A percentile compares a stretch with the other conserved stretches of the same genome.
phyloP scores from a whole-genome alignment of 2,329 filamentous ascomycete genomes.

The Calonectria henricotiae region DNA sequence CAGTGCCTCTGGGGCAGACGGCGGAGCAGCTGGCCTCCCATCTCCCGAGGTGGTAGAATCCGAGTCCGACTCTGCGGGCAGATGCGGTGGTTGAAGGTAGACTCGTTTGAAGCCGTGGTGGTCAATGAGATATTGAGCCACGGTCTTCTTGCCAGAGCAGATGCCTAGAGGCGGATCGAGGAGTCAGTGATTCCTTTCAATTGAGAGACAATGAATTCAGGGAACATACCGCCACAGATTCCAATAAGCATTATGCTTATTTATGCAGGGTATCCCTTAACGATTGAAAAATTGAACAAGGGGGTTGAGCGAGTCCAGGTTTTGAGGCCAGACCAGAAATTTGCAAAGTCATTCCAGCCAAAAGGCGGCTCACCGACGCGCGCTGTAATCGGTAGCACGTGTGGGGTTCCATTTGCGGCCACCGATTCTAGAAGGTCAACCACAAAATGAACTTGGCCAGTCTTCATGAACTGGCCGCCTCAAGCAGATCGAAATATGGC shows the following conservation, averaged over 20 bases:
- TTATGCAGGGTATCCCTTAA: neutral
- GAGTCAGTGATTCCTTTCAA: conserved; percentile 16
- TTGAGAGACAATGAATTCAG: conserved; percentile 22
- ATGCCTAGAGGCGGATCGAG: conserved; percentile 74
- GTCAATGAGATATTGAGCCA: conserved; percentile 89
- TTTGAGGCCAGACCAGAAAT: conserved; percentile 20
- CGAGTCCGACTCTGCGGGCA: conserved; percentile 30
- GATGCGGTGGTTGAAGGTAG: conserved; percentile 64
- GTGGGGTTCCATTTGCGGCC: conserved; percentile 33
- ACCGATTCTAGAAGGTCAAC: conserved; percentile 23
- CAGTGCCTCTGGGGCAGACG: conserved; percentile 44
- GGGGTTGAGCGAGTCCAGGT: conserved; percentile 14
- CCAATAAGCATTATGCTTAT: conserved; percentile 78
- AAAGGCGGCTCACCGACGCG: conserved; percentile 31
- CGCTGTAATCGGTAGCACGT: conserved; percentile 27
- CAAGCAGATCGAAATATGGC: conserved; percentile 6
- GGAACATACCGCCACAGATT: conserved; percentile 77
- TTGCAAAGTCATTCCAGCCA: conserved; percentile 14
- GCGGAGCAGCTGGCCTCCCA: conserved; percentile 30
- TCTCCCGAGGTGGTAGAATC: conserved; percentile 37
- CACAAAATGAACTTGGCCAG: conserved; percentile 21
- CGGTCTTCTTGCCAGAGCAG: conserved; percentile 92
- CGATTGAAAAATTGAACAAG: conserved; percentile 13
- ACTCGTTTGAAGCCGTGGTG: conserved; percentile 87
- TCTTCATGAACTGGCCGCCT: conserved; percentile 27